Base-by-base conservation (phyloP, 768 basidiomycete species). In the Hortiboletus campestris region DNA sequence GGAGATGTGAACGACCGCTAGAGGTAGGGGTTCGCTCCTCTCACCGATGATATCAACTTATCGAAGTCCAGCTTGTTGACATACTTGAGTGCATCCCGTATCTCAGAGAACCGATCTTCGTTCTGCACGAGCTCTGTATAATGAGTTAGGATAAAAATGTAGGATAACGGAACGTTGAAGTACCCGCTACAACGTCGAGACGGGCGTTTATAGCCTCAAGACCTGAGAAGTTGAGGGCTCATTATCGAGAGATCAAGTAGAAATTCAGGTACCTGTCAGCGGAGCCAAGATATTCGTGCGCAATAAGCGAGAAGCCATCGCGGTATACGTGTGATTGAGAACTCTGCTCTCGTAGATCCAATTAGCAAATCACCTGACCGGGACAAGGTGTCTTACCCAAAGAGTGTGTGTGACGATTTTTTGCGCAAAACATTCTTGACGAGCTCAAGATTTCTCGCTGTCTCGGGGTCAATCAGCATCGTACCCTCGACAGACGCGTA, bases 381-480 rank as follows among this genome's bases (percentile, higher is more conserved):
- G 13, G 29, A 17, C 22, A 48, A 36, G 32, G 17, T 2, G 10
- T 14, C 56, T 44, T 67, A 91, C 94, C 91, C 87, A 72, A 90
- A 90, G 0, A 97, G 74, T 0, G 91, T 91, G 69, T 91, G 84
- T 2, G 76, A 65, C 0, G 85, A 87, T 68, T 84, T 91, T 62
- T 82, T 84, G 44, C 74, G 74, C 6, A 83, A 67, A 64, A 84
- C 79, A 66, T 95, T 98, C 10, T 78, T 82, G 16, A 96, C 88
- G 2, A 99, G 78, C 66, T 99, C 97, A 7, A 99, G 80, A 67
- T 96, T 94, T 40, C 82, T 82, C 3, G 85, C 91, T 0, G 90
- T 94, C 57, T 94, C 94, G 0, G 85, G 80, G 66, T 98, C 97
- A 59, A 99, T 89, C 80, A 97, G 81, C 89, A 98, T 91, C 0